Evolutionary conservation across 495 filamentous ascomycete species (phyloP), one percentile per base, ranked within the genome.

Genomic region (Hypoxylon lienhwacheense): DNA sequence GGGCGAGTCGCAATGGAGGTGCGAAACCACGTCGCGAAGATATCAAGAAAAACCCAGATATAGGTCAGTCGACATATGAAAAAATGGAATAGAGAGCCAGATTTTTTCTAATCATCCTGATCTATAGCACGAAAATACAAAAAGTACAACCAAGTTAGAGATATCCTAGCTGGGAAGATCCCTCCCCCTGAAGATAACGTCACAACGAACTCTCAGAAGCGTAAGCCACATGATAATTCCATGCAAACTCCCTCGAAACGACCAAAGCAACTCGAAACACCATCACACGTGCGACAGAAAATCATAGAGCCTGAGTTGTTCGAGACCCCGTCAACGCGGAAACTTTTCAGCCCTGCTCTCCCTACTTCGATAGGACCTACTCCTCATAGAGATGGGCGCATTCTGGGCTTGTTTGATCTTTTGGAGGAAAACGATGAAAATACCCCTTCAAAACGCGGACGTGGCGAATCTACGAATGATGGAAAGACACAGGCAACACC

Each of bases 341-440:
- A 78, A 39, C 72, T 85, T 15, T 84, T 84, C 70, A 85, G 82
- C 50, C 85, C 84, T 1, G 49, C 73, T 57, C 36, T 81, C 62
- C 68, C 76, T 20, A 71, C 75, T 45, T 74, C 69, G 28, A 73
- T 97, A 55, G 91, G 91, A 5, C 91, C 91, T 1, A 97, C 93
- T 1, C 93, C 93, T 1, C 91, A 97, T 59, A 87, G 86, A 52
- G 88, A 96, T 68, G 93, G 93, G 8, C 83, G 81, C 29, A 81
- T 93, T 1, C 74, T 98, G 0, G 92, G 93, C 3, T 70, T 98
- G n/a, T 98, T 97, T 62, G 93, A 98, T 66, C 76, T 91, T 20
- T 77, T 96, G 4, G 80, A 81, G 16, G 80, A 81, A 29, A 81
- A 84, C 1, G 70, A 77, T 3, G 76, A 79, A 7, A 77, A 70